These are phyloP conservation scores for Acanthamoeba rhysodes DNA, from an alignment of 208 protist species.

Conservation along the genomic window DNA sequence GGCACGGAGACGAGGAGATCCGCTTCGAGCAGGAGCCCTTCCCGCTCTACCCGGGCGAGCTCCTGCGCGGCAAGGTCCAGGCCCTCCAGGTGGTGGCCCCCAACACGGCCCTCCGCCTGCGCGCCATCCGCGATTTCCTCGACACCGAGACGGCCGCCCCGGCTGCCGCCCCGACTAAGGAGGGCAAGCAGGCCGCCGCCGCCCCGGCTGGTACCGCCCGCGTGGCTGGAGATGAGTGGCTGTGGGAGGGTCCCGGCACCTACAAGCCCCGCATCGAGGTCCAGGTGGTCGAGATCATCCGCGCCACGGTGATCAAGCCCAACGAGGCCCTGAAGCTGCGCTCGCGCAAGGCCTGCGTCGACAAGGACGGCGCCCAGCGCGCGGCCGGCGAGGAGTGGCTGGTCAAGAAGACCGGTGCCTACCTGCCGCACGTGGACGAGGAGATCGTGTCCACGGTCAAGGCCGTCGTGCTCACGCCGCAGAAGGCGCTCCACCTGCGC, in stretches of 20 bases:
- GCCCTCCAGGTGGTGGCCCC: constrained; percentile 84
- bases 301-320: constrained; percentile 87
- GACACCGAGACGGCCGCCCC: not conserved
- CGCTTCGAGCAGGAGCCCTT: constrained; percentile 91
- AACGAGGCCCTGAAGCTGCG: constrained; percentile 89
- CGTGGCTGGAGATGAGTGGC: constrained; percentile 91
- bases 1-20: constrained; percentile 95
- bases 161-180: not conserved
- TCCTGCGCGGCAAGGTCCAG: constrained; percentile 82
- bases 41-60: constrained; percentile 91
- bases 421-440: constrained; percentile 93
- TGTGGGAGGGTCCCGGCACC: constrained; percentile 90
- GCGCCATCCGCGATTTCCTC: constrained; percentile 88
- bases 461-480: constrained; percentile 89
- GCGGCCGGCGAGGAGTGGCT: constrained; percentile 94
- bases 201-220: not conserved
- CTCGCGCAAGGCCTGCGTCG: constrained; percentile 83
- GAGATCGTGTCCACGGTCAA: constrained; percentile 87
- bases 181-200: not conserved
- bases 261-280: constrained; percentile 89
- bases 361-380: constrained; percentile 83
- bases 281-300: constrained; percentile 86
- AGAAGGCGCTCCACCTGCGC: constrained; percentile 93
- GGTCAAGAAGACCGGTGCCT: constrained; percentile 85
- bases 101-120: constrained; percentile 86